Evolutionary conservation across 306 rosid genomes (phyloP).

Genomic region (Datisca glomerata): DNA sequence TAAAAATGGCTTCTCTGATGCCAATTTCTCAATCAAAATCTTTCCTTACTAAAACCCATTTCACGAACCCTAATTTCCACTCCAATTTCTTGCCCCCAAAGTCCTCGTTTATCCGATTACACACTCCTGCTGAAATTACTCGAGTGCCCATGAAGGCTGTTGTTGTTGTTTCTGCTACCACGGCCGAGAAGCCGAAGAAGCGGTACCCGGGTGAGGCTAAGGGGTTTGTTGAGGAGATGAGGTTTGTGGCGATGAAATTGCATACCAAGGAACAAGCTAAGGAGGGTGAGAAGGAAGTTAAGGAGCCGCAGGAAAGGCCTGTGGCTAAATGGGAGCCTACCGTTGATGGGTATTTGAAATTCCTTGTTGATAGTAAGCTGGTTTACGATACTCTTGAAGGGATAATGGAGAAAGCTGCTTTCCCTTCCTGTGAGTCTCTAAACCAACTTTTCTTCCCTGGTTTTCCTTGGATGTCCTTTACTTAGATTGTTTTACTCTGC

Average conservation of each 20-base stretch:
- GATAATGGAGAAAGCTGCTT: constrained; percentile 48
- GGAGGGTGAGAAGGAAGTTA: constrained; percentile 79
- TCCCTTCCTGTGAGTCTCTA: constrained; percentile 52
- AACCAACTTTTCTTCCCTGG: neutral
- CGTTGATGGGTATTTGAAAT: constrained; percentile 65
- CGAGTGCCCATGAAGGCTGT: constrained; percentile 22
- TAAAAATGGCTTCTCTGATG: constrained; percentile 51
- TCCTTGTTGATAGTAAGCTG: constrained; percentile 78
- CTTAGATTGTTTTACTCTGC: neutral
- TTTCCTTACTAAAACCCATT: constrained; percentile 15
- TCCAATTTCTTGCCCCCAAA: constrained; percentile 18
- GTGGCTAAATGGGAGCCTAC: constrained; percentile 76
- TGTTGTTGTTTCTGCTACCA: constrained; percentile 42
- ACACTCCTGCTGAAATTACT: neutral
- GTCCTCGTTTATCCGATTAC: constrained; percentile 5
- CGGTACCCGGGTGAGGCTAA: constrained; percentile 79
- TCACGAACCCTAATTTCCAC: constrained; percentile 11
- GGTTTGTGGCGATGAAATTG: constrained; percentile 94
- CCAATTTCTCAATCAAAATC: constrained; percentile 43
- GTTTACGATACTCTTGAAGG: constrained; percentile 79
- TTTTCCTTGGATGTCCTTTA: neutral
- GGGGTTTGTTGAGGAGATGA: constrained; percentile 99
- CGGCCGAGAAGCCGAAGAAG: constrained; percentile 65
- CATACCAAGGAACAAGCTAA: constrained; percentile 87
- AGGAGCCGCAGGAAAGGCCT: constrained; percentile 53